These are phyloP conservation scores for Gracilaria domingensis DNA, from an alignment of 23 red algal genomes.

Conservation along the genomic window DNA sequence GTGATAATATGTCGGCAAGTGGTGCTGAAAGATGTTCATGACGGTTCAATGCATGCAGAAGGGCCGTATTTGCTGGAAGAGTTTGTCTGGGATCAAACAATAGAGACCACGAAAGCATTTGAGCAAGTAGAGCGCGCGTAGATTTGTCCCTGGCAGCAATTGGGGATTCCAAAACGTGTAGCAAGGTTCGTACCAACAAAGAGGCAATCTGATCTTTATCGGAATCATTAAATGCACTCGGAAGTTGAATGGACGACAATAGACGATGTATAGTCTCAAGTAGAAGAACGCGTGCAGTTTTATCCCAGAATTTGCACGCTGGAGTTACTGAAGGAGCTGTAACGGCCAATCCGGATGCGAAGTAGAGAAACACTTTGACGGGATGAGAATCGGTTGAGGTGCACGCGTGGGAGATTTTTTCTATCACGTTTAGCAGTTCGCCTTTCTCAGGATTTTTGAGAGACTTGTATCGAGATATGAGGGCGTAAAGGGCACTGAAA, in stretches of 20 bases:
- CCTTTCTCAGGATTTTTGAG: constrained; percentile 31
- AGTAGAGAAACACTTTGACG: constrained; percentile 40
- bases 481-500: constrained; percentile 49
- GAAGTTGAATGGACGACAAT: constrained; percentile 22
- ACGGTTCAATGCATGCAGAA: constrained; percentile 43
- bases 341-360: constrained; percentile 47
- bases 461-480: constrained; percentile 42
- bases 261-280: constrained; percentile 38
- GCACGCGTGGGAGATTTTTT: constrained; percentile 1
- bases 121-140: constrained; percentile 38
- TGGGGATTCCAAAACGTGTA: constrained; percentile 49
- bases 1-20: constrained; percentile 29
- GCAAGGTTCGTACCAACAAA: constrained; percentile 34
- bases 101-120: constrained; percentile 23
- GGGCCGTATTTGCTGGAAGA: constrained; percentile 50
- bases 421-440: constrained; percentile 25
- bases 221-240: constrained; percentile 29
- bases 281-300: constrained; percentile 40
- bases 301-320: constrained; percentile 60
- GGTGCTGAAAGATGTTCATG: constrained; percentile 54
- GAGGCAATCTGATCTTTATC: constrained; percentile 50
- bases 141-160: constrained; percentile 48
- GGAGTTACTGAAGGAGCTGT: constrained; percentile 41
- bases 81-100: constrained; percentile 30
- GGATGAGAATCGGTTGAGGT: constrained; percentile 11